Conservation (phyloP, 768 basidiomycete species). For the Rhizopogon roseolus region DNA sequence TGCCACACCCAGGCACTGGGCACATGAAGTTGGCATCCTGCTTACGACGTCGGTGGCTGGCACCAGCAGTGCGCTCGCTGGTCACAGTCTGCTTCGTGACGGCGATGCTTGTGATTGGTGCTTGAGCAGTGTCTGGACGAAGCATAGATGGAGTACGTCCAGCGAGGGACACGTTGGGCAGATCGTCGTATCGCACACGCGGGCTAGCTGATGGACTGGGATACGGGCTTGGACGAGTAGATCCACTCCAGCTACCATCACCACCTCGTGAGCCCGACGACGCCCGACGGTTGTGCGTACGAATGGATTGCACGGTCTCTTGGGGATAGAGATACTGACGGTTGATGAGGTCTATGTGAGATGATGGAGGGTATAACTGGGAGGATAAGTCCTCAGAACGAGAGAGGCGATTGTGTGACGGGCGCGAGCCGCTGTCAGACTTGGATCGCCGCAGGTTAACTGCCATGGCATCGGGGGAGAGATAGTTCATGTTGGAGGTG, state of each 20-base stretch:
- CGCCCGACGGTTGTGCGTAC: conserved; percentile 38
- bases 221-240: conserved; percentile 53
- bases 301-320: conserved; percentile 30
- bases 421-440: conserved; percentile 38
- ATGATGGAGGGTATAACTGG: conserved; percentile 25
- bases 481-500: conserved; percentile 37
- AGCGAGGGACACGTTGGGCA: conserved; percentile 31
- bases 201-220: conserved; percentile 68
- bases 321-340: conserved; percentile 40
- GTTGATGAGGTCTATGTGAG: conserved; percentile 39
- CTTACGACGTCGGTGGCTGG: conserved; percentile 79
- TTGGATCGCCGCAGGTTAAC: conserved; percentile 43
- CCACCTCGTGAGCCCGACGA: conserved; percentile 34
- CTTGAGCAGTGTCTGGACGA: conserved; percentile 5
- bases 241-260: conserved; percentile 30
- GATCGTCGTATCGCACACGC: conserved; percentile 44
- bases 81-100: conserved; percentile 82
- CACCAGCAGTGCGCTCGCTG: conserved; percentile 83
- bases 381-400: conserved; percentile 58
- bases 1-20: conserved; percentile 78
- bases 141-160: conserved; percentile 14
- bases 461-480: conserved; percentile 27
- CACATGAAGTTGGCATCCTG: conserved; percentile 85
- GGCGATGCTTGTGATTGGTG: conserved; percentile 1
- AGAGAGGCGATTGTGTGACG: conserved; percentile 45